Base-by-base conservation (phyloP, 1,284 basidiomycete genomes). In the Veloboletus limbatus region DNA sequence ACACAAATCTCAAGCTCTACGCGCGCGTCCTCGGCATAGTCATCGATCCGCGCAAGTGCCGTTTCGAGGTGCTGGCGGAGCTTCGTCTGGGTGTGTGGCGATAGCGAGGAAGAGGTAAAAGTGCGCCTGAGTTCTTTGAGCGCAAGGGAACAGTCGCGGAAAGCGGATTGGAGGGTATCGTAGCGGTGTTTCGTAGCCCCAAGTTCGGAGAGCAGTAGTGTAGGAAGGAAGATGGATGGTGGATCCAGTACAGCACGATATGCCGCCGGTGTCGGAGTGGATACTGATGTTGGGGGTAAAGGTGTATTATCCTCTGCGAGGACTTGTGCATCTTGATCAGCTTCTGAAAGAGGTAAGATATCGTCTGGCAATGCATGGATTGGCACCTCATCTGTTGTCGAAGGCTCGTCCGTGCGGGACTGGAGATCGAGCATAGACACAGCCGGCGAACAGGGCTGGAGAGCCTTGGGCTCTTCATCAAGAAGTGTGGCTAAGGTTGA, bases 1-100 rank as follows among this genome's bases (percentile, higher is more conserved):
- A 86, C 70, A 17, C 82, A 81, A 40, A 94, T 93, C 68, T 94
- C 91, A 16, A 93, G 71, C 60, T 93, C 91, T 3, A 94, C 91
- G 2, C 88, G 78, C 1, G 82, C 84, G 56, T 94, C 91, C 64
- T 93, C 91, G 17, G 82, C 81, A 53, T 81, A 89, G 62, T 94
- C 88, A 54, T 84, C 76, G 31, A 94, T 70, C 2, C 87, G 76
- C 37, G 83, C 76, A 4, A 90, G 70, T 1, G 82, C 79, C 1
- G 71, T 72, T 16, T 68, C 67, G 4, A 92, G 60, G 8, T 78
- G 62, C 0, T 40, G 45, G 2, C 39, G 39, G 56, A 60, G n/a
- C 43, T 51, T 16, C 49, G 51, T 9, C 54, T 53, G n/a, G 24
- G 39, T 17, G 14, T 20, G 25, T 43, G 54, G 11, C 0, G 51